Evolutionary conservation across 1,284 basidiomycete genomes (phyloP).

Genomic region (Trichosporon coremiiforme): DNA sequence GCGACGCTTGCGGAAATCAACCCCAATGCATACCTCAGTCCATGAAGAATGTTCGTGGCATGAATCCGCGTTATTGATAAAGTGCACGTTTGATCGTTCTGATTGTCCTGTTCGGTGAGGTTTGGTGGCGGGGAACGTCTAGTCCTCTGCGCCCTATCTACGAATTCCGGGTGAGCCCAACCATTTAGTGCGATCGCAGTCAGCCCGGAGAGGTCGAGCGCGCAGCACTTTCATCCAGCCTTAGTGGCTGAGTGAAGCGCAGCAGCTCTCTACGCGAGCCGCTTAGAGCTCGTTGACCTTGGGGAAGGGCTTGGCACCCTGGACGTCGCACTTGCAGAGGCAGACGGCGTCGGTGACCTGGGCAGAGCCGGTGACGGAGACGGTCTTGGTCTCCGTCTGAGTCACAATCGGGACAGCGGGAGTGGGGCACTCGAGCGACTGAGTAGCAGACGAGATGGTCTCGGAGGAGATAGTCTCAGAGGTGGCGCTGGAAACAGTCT

Average conservation of each 20-base stretch:
- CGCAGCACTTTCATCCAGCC: not conserved
- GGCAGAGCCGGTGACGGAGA: not conserved
- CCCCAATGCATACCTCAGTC: conserved; percentile 7
- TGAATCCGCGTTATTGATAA: not conserved
- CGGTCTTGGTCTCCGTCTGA: not conserved
- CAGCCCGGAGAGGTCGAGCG: not conserved
- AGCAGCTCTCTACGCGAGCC: not conserved
- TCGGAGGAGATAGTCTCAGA: not conserved
- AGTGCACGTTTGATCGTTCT: conserved; percentile 1
- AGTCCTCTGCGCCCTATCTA: not conserved
- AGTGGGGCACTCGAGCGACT: conserved; percentile 15
- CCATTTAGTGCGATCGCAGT: not conserved
- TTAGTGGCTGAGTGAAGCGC: not conserved
- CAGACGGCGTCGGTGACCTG: conserved; percentile 4
- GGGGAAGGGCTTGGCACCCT: conserved; percentile 25
- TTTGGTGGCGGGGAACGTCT: not conserved
- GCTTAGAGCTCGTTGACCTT: conserved; percentile 22
- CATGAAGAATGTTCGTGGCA: conserved; percentile 10
- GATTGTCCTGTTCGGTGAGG: not conserved
- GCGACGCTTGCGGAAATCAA: not conserved
- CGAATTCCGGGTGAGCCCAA: not conserved
- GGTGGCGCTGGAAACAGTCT: not conserved
- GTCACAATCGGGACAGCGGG: not conserved
- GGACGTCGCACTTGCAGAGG: conserved; percentile 22
- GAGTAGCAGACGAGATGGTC: not conserved